Evolutionary conservation across 176 grass and related monocot genomes (phyloP).

Genomic region (Metroxylon sagu): DNA sequence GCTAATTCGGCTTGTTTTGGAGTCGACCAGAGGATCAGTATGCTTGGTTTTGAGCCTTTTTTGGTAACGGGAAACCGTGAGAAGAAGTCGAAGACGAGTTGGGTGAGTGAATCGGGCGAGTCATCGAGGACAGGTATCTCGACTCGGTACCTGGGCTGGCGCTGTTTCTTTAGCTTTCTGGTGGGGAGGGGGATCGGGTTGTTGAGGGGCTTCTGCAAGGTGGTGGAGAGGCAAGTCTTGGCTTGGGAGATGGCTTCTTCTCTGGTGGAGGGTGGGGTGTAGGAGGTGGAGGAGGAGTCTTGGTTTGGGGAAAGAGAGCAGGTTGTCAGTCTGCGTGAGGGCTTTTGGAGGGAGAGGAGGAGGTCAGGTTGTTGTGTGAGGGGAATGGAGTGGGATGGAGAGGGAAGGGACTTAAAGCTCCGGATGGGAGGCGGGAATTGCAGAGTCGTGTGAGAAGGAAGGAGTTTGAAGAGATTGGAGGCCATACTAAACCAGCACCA

Average conservation of each 20-base stretch:
- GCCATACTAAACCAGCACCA: slow-evolving; percentile 24
- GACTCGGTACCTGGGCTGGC: slow-evolving; percentile 53
- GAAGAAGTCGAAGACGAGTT: slow-evolving; percentile 63
- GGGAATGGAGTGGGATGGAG: not conserved
- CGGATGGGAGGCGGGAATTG: slow-evolving; percentile 6
- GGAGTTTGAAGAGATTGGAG: slow-evolving; percentile 19
- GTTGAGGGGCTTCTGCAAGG: slow-evolving; percentile 59
- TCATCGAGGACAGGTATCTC: slow-evolving; percentile 85
- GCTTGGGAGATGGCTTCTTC: slow-evolving; percentile 73
- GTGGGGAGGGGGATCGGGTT: slow-evolving; percentile 31
- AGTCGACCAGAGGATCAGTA: slow-evolving; percentile 58
- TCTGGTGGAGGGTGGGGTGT: slow-evolving; percentile 43
- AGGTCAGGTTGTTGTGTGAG: not conserved
- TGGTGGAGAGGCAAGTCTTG: slow-evolving; percentile 45
- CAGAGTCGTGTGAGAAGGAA: slow-evolving; percentile 2
- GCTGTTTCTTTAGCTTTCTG: slow-evolving; percentile 58
- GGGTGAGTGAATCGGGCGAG: slow-evolving; percentile 50
- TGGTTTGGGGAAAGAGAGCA: too few relatives aligned
- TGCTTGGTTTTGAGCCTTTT: slow-evolving; percentile 31
- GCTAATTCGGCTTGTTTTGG: slow-evolving; percentile 22
- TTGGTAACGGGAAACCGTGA: slow-evolving; percentile 26
- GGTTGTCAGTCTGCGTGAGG: too few relatives aligned
- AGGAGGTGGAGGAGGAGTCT: too few relatives aligned
- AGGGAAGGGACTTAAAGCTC: not conserved
- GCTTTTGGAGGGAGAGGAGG: slow-evolving; percentile 4